Evolutionary conservation across 2,329 filamentous ascomycete genomes (phyloP).

Genomic region (Dendrostoma leiphaemia): DNA sequence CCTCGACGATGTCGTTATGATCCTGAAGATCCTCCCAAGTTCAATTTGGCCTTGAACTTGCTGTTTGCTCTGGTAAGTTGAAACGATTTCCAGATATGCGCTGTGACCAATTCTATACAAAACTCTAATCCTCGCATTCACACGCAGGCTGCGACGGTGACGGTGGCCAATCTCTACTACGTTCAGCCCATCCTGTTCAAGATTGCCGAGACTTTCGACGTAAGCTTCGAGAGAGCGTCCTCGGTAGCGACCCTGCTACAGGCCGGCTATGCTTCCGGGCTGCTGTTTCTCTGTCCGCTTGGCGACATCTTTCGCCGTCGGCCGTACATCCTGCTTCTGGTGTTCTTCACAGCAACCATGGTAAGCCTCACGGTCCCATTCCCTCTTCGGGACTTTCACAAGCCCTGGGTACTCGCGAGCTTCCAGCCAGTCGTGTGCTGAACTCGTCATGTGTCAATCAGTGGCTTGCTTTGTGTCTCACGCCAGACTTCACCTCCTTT

Average conservation of each 20-base stretch:
- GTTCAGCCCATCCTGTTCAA: constrained; percentile 77
- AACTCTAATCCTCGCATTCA: not conserved
- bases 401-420: too few relatives aligned
- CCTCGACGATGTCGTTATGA: constrained; percentile 69
- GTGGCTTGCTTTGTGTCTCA: constrained; percentile 72
- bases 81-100: not conserved
- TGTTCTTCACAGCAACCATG: constrained; percentile 66
- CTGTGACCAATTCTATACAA: not conserved
- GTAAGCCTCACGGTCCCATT: constrained; percentile 39
- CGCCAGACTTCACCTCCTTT: constrained; percentile 62
- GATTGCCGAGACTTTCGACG: constrained; percentile 67
- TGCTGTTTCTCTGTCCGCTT: constrained; percentile 73
- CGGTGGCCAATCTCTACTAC: constrained; percentile 80
- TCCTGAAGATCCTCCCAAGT: constrained; percentile 61
- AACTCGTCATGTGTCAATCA: too few relatives aligned
- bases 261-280: constrained; percentile 72
- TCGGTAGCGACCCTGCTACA: constrained; percentile 74
- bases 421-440: too few relatives aligned
- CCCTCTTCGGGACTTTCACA: not conserved
- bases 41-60: constrained; percentile 67
- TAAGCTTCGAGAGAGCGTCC: constrained; percentile 66
- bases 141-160: constrained; percentile 61
- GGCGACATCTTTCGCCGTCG: constrained; percentile 69
- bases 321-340: constrained; percentile 66
- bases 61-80: constrained; percentile 61